Percentiles rank a stretch among this genome's conserved stretches.
These are phyloP conservation scores for Pseudozyma sp. DNA, from an alignment of 1,284 basidiomycete genomes.

Conservation along the genomic window DNA sequence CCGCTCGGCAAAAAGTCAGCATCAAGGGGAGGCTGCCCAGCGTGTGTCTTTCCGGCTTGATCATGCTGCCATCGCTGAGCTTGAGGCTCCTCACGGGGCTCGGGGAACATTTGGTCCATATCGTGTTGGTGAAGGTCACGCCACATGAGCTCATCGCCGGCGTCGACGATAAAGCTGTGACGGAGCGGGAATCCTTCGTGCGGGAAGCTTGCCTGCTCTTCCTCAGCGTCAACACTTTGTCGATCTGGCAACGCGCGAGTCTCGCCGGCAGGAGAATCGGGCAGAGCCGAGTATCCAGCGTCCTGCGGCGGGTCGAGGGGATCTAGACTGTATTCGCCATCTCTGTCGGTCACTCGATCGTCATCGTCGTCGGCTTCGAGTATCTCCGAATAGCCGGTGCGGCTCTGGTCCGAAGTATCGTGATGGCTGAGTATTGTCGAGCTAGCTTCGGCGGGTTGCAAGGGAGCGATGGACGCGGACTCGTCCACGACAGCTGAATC, in stretches of 20 bases:
- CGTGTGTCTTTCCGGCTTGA: background rate
- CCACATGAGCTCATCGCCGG: conserved; percentile 41
- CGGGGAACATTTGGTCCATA: conserved; percentile 17
- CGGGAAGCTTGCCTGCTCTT: conserved; percentile 1
- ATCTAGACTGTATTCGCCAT: conserved; percentile 18
- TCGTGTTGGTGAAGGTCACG: conserved; percentile 32
- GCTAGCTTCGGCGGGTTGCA: background rate
- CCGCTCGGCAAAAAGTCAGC: too few relatives aligned
- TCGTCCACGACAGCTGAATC: too few relatives aligned
- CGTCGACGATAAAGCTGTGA: conserved; percentile 35
- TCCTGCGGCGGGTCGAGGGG: conserved; percentile 17
- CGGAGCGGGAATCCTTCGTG: conserved; percentile 12
- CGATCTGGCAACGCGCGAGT: background rate
- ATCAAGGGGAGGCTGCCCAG: too few relatives aligned
- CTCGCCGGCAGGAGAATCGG: conserved; percentile 13
- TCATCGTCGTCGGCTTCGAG: conserved; percentile 22
- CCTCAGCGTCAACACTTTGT: background rate
- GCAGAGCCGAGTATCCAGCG: conserved; percentile 39
- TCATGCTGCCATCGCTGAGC: background rate
- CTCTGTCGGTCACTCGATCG: conserved; percentile 19
- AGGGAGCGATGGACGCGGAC: too few relatives aligned
- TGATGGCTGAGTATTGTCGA: conserved; percentile 15
- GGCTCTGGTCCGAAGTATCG: conserved; percentile 13
- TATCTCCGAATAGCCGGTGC: conserved; percentile 31
- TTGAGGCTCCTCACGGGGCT: conserved; percentile 15